Evolutionary conservation across 2,329 filamentous ascomycete species (phyloP).

Genomic region (Phialocephala sp.): DNA sequence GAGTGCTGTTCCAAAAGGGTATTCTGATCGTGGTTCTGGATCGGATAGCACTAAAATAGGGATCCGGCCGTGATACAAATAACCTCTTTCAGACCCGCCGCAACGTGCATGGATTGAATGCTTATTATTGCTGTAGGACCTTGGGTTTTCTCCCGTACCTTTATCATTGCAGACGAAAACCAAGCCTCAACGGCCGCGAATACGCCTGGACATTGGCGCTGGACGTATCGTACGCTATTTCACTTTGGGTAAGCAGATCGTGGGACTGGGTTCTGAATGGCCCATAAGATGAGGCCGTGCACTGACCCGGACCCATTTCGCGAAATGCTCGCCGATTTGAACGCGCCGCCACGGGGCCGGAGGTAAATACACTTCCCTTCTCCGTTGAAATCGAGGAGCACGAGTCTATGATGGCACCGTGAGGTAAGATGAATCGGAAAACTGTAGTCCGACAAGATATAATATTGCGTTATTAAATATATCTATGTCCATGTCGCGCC

Average conservation of each 20-base stretch:
- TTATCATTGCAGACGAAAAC: neutral
- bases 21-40: conserved; percentile 1
- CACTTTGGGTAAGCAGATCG: conserved; percentile 15
- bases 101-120: neutral
- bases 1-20: neutral
- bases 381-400: neutral
- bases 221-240: neutral
- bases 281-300: neutral
- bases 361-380: neutral
- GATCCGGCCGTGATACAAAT: neutral
- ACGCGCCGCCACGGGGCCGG: neutral
- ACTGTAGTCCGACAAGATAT: neutral
- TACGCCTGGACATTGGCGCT: neutral
- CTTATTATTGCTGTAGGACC: neutral
- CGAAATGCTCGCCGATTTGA: neutral
- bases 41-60: neutral
- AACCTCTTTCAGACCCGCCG: neutral
- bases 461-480: neutral
- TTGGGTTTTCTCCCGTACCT: neutral
- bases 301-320: neutral
- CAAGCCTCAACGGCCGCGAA: conserved; percentile 14
- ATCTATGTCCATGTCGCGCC: neutral
- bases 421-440: neutral
- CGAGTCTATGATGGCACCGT: neutral
- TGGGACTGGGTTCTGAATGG: neutral